Conservation (phyloP, 345 rosid species). For the Citrus hindsii region DNA sequence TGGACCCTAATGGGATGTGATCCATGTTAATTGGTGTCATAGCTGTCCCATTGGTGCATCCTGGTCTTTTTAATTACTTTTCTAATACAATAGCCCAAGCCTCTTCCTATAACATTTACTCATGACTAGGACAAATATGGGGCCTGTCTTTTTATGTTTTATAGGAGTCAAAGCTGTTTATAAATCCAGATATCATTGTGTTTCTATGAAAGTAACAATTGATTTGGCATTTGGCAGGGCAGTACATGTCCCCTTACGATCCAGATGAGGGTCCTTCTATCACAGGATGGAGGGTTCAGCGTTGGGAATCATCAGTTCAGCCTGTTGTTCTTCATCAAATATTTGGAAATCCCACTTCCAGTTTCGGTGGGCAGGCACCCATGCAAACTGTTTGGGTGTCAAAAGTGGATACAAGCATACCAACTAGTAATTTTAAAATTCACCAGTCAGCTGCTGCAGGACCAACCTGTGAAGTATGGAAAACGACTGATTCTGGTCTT, state of each 20-base stretch:
- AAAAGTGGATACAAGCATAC: constrained; percentile 95
- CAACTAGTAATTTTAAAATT: constrained; percentile 73
- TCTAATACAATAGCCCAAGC: background rate
- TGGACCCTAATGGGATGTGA: background rate
- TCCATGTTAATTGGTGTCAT: background rate
- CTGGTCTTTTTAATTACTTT: background rate
- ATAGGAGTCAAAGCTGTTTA: background rate
- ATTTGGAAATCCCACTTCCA: constrained; percentile 90
- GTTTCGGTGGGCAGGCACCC: constrained; percentile 95
- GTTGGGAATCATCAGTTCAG: constrained; percentile 98
- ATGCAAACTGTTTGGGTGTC: constrained; percentile 96
- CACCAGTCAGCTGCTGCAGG: constrained; percentile 53
- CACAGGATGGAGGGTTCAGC: constrained; percentile 99
- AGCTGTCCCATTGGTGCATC: background rate
- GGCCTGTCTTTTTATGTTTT: background rate
- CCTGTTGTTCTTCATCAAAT: constrained; percentile 97
- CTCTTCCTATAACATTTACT: background rate
- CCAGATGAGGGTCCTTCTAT: constrained; percentile 99
- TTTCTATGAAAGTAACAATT: constrained; percentile 2
- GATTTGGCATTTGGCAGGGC: constrained; percentile 51
- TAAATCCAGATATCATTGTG: background rate
- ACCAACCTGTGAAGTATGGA: constrained; percentile 48
- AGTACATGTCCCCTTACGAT: constrained; percentile 98
- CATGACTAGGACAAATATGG: background rate
- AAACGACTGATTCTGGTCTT: constrained; percentile 45